Evolutionary conservation across 1,139 yeast genomes (phyloP).

Genomic region (Kazachstania sp.): DNA sequence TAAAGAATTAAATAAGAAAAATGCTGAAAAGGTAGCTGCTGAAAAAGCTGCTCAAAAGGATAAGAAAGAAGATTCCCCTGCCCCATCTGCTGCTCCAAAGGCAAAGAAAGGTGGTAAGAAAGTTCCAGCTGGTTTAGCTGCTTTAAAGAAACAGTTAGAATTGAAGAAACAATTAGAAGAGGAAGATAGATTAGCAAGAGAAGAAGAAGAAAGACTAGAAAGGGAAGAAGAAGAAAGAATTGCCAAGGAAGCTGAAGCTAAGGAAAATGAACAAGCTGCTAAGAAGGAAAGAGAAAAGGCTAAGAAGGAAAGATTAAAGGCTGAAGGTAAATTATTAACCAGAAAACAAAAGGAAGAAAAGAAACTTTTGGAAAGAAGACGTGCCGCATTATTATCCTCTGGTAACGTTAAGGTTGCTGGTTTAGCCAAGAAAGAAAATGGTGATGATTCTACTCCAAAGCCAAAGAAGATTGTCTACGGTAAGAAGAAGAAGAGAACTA

Average conservation of each 20-base stretch:
- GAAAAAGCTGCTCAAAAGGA: conserved; percentile 33
- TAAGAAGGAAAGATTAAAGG: conserved; percentile 71
- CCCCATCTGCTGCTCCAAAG: conserved; percentile 1
- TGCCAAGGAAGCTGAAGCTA: conserved; percentile 46
- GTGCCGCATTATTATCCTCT: conserved; percentile 71
- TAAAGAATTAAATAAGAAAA: conserved; percentile 37
- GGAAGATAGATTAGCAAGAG: conserved; percentile 43
- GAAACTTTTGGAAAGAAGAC: conserved; percentile 78
- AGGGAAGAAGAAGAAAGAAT: conserved; percentile 52
- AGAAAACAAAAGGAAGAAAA: conserved; percentile 94
- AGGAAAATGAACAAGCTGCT: conserved; percentile 63
- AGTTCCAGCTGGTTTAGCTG: conserved; percentile 74
- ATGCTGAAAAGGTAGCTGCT: conserved; percentile 40
- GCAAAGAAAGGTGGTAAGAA: conserved; percentile 53
- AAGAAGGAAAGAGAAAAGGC: conserved; percentile 80
- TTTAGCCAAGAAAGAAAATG: conserved; percentile 37
- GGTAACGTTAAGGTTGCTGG: conserved; percentile 74
- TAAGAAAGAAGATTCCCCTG: conserved; percentile 2
- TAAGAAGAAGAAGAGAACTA: conserved; percentile 53
- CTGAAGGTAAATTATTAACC: conserved; percentile 84
- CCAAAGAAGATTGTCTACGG: conserved; percentile 70
- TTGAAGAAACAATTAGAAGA: conserved; percentile 78
- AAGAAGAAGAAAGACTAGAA: conserved; percentile 52
- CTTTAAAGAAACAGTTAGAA: conserved; percentile 76
- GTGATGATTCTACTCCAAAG: conserved; percentile 35